These are phyloP conservation scores for Aspergillus flavus DNA, from an alignment of 2,329 filamentous ascomycete species.

Conservation along the genomic window DNA sequence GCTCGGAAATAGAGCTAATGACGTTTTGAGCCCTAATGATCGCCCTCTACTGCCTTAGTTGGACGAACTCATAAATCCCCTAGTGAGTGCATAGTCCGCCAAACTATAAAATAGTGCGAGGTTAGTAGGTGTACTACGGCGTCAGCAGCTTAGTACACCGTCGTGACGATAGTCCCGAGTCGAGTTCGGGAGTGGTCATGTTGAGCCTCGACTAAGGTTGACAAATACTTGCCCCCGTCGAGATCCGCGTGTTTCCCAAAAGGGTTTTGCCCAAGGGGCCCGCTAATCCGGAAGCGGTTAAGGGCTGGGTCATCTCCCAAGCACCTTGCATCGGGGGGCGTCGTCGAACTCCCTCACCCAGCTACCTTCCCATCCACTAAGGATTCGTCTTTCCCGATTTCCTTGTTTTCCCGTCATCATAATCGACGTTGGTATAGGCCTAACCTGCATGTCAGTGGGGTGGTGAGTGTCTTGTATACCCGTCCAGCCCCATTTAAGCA, in stretches of 20 bases:
- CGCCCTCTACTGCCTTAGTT: background rate
- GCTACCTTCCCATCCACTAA: background rate
- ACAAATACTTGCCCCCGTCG: constrained; percentile 22
- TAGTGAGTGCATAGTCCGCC: background rate
- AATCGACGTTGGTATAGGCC: constrained; percentile 1
- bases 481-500: background rate
- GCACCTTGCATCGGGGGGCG: background rate
- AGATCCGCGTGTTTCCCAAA: constrained; percentile 23
- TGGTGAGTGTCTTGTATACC: background rate
- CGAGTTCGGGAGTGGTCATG: constrained; percentile 10
- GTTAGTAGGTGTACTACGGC: background rate
- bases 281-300: background rate
- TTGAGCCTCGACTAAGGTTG: constrained; percentile 18
- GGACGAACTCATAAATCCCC: background rate
- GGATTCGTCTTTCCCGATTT: background rate
- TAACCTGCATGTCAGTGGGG: constrained; percentile 6
- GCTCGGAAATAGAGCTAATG: background rate
- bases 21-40: background rate
- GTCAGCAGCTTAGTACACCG: constrained; percentile 3
- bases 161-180: too few species aligned
- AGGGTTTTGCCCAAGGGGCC: constrained; percentile 1
- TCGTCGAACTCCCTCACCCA: background rate
- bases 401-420: background rate
- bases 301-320: background rate
- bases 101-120: constrained; percentile 1